Evolutionary conservation across 371 early-diverging fungal genomes (phyloP), one percentile per base, ranked within the genome.

Genomic region (Mucor racemosus): DNA sequence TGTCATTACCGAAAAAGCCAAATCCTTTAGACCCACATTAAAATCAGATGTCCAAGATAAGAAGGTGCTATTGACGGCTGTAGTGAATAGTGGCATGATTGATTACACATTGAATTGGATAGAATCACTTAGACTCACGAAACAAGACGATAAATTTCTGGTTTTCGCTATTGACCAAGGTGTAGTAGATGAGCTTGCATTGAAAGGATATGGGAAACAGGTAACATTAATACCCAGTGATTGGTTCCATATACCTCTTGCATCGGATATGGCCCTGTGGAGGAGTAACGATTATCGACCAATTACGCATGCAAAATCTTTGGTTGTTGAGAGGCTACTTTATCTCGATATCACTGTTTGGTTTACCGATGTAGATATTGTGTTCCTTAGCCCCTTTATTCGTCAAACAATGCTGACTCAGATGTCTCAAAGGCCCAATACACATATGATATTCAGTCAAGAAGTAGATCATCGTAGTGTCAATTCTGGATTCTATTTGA

Each of bases 51-150:
- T 17, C 8, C 44, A 44, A 7, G 44, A 44, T 7, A 64, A 64
- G 1, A 58, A 21, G n/a, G 57, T 73, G 15, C 42, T 78, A 21
- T 41, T 78, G 35, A 76, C 72, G 13, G 76, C 78, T 7, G 78
- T 80, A 33, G 78, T 68, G 31, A 78, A 76, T 36, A 57, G 53
- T 34, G 78, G 78, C 34, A 78, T 78, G 78, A 60, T 73, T 7
- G 74, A 75, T 13, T 76, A 76, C 50, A 76, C 76, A 2, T 58
- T 78, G 15, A 78, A 78, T 63, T 78, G 78, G 78, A 73, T 76
- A n/a, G 74, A 78, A 46, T 78, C 78, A 1, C 64, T 78, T n/a
- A 44, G 58, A 19, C 67, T 65, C 7, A 69, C 72, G 4, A 53
- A 69, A 11, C 64, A 66, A 42, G 72, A 59, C 5, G 65, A 50